phyloP scores from a whole-genome alignment of 1,284 basidiomycete genomes.

The Puccinia coronata region DNA sequence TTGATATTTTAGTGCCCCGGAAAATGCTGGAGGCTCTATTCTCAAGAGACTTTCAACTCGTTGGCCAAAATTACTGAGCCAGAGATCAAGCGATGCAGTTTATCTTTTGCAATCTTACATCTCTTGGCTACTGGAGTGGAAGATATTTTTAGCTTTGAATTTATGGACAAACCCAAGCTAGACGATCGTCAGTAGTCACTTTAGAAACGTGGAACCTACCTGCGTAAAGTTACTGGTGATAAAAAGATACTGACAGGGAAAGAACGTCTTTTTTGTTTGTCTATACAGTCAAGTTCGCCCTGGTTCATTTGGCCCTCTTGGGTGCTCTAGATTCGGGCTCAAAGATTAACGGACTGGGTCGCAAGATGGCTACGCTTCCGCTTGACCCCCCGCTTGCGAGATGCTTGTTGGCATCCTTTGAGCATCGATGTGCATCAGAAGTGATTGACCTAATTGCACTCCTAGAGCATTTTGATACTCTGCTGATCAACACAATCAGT shows the following conservation, averaged over 20 bases:
- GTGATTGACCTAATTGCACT: slow-evolving; percentile 77
- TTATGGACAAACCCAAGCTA: slow-evolving; percentile 78
- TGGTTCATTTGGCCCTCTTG: slow-evolving; percentile 73
- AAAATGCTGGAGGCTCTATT: slow-evolving; percentile 83
- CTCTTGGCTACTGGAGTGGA: slow-evolving; percentile 66
- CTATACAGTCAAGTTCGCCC: slow-evolving; percentile 67
- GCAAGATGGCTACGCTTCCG: slow-evolving; percentile 79
- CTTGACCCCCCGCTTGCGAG: slow-evolving; percentile 79
- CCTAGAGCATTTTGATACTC: slow-evolving; percentile 67
- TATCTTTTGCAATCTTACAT: slow-evolving; percentile 78
- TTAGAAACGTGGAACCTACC: background rate
- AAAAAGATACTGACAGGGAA: background rate
- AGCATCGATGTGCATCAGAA: slow-evolving; percentile 70
- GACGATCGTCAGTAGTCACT: slow-evolving; percentile 66
- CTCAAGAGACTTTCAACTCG: slow-evolving; percentile 71
- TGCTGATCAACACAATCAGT: slow-evolving; percentile 58
- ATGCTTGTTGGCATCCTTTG: slow-evolving; percentile 72
- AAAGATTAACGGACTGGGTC: slow-evolving; percentile 70
- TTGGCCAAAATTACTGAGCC: slow-evolving; percentile 73
- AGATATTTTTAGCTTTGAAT: slow-evolving; percentile 74
- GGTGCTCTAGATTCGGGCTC: slow-evolving; percentile 68
- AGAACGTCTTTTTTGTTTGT: background rate
- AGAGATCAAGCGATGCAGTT: slow-evolving; percentile 81
- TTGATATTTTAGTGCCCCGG: slow-evolving; percentile 67
- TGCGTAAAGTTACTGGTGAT: background rate